Percentiles rank a stretch among this genome's conserved stretches.
Evolutionary conservation across 1,284 basidiomycete species (phyloP).

Genomic region (Puccinia triticina): DNA sequence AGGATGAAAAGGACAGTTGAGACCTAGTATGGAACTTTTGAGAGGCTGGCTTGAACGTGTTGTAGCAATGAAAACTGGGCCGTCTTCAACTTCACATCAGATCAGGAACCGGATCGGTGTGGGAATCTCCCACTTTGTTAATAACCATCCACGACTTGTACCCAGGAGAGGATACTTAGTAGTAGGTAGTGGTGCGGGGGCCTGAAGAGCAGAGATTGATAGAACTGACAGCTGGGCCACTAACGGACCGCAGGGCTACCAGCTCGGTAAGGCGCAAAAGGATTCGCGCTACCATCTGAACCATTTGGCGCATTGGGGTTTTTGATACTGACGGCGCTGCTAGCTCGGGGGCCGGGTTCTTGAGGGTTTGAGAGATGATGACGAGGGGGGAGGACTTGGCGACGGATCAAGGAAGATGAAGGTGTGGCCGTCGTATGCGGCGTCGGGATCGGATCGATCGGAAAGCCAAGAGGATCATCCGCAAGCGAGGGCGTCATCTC

Average conservation of each 20-base stretch:
- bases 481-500: conserved; percentile 38
- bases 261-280: conserved; percentile 32
- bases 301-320: conserved; percentile 49
- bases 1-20: background rate
- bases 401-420: conserved; percentile 10
- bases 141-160: background rate
- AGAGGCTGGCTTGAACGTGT: background rate
- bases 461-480: conserved; percentile 43
- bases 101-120: background rate
- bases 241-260: conserved; percentile 44
- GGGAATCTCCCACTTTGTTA: conserved; percentile 12
- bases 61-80: background rate
- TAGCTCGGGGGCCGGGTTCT: conserved; percentile 44
- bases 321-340: conserved; percentile 49
- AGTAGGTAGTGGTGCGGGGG: conserved; percentile 17
- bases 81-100: conserved; percentile 8
- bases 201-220: background rate
- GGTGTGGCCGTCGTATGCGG: background rate
- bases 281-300: conserved; percentile 17
- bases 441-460: conserved; percentile 40
- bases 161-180: background rate
- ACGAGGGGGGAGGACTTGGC: conserved; percentile 20
- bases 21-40: background rate
- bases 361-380: conserved; percentile 33
- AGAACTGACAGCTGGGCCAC: background rate